Evolutionary conservation across 768 basidiomycete genomes (phyloP).

Genomic region (Russula olivacea): DNA sequence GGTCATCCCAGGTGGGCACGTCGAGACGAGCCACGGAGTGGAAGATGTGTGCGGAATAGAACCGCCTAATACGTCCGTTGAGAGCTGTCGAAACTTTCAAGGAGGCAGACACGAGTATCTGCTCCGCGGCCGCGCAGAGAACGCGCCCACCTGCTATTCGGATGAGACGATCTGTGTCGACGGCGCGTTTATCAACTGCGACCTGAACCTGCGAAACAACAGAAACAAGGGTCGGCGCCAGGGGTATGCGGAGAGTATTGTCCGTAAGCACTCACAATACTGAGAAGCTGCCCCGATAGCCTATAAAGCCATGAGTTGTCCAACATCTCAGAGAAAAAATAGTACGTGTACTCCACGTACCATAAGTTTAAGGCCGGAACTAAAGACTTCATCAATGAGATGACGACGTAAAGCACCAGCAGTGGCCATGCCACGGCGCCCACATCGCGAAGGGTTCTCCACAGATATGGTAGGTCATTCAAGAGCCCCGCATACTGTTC

Average conservation of each 20-base stretch:
- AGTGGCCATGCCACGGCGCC: constrained; percentile 8
- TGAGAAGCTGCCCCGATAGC: constrained; percentile 17
- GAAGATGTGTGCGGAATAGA: constrained; percentile 61
- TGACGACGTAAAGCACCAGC: constrained; percentile 7
- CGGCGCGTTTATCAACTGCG: constrained; percentile 20
- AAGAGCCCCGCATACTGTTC: constrained; percentile 45
- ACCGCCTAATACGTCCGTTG: constrained; percentile 52
- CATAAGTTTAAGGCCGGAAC: constrained; percentile 16
- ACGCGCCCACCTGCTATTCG: constrained; percentile 43
- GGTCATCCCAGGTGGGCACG: constrained; percentile 68
- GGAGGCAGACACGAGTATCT: constrained; percentile 40
- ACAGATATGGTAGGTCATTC: constrained; percentile 55
- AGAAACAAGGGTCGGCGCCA: not conserved
- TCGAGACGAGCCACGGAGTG: constrained; percentile 64
- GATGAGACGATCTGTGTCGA: constrained; percentile 18
- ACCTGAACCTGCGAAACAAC: constrained; percentile 7
- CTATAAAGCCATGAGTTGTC: not conserved
- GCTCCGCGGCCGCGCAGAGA: constrained; percentile 42
- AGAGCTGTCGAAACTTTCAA: constrained; percentile 43
- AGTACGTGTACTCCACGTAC: not conserved
- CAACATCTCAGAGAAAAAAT: not conserved
- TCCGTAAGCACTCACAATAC: constrained; percentile 25
- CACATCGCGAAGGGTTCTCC: constrained; percentile 44
- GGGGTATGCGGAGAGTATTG: not conserved
- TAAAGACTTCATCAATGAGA: not conserved